Evolutionary conservation across 192 early-diverging fungal genomes (phyloP).

Genomic region (Linnemannia hyalina): DNA sequence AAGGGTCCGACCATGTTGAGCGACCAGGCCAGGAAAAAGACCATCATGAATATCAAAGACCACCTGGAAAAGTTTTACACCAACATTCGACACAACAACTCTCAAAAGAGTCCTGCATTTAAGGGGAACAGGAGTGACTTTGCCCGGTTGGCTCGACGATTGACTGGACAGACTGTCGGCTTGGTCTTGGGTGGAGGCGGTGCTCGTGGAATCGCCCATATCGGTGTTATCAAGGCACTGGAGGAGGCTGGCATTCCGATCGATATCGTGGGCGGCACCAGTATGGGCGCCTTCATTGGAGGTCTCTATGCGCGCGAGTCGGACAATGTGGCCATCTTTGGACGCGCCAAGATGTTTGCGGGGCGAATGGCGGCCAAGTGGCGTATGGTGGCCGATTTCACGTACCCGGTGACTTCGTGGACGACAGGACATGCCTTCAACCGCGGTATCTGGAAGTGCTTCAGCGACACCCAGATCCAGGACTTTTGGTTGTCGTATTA

Average conservation of each 20-base stretch:
- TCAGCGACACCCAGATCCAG: slow-evolving; percentile 94
- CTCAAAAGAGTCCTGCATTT: slow-evolving; percentile 51
- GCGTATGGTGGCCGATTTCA: slow-evolving; percentile 93
- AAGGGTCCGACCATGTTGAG: slow-evolving; percentile 53
- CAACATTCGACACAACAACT: slow-evolving; percentile 59
- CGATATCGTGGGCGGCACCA: slow-evolving; percentile 98
- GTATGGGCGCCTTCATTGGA: slow-evolving; percentile 95
- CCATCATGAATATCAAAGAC: slow-evolving; percentile 72
- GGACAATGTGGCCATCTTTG: slow-evolving; percentile 90
- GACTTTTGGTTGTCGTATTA: slow-evolving; percentile 98
- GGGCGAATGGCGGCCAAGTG: slow-evolving; percentile 84
- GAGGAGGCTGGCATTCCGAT: slow-evolving; percentile 98
- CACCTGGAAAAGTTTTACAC: slow-evolving; percentile 78
- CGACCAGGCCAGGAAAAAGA: slow-evolving; percentile 62
- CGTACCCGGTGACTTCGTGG: slow-evolving; percentile 93
- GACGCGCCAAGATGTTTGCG: slow-evolving; percentile 87
- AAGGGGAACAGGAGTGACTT: slow-evolving; percentile 63
- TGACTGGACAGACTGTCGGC: slow-evolving; percentile 93
- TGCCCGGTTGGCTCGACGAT: slow-evolving; percentile 87
- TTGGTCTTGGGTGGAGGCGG: slow-evolving; percentile 97
- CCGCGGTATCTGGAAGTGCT: slow-evolving; percentile 95
- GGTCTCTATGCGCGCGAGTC: slow-evolving; percentile 93
- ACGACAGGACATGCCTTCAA: slow-evolving; percentile 97
- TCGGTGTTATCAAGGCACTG: slow-evolving; percentile 93
- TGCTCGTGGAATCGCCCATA: slow-evolving; percentile 93